Base-by-base conservation (phyloP, 2,329 filamentous ascomycete species). In the Colletotrichum sojae region DNA sequence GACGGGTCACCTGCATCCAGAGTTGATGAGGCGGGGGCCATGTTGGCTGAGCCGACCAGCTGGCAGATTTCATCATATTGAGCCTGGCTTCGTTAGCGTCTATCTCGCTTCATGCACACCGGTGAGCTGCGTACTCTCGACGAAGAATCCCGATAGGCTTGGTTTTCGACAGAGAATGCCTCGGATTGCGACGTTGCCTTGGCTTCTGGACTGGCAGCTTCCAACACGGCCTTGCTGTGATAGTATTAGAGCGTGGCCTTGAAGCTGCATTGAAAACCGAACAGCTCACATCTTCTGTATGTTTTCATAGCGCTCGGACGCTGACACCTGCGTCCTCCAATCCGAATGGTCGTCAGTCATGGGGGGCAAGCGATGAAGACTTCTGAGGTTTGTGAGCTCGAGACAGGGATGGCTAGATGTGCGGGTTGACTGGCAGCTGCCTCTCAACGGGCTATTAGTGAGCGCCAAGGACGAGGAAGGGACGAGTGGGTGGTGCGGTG, bases 221-320 rank as follows among this genome's bases (percentile, higher is more conserved):
- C 67, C 9, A 72, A 20, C 10, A 69, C 67, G 5, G 52, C 46
- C 22, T 72, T 71, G 53, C 70, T 72, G 36, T 12, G 4, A 31
- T 2, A 6, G 5, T 39, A n/a, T 52, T 16, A 48, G 6, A 58
- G 46, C 36, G 45, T 8, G 13, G 20, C 12, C 20, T 20, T 22
- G 20, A 15, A 40, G 20, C 22, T 46, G 36, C 51, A 4, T 18
- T 13, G 12, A 2, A 10, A 25, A 4, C 6, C 8, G 9, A 20
- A n/a, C n/a, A 36, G 18, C 89, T 82, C 78, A 91, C 89, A 92
- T 83, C 67, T 82, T 86, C 72, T 91, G 85, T 58, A 93, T 89
- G 67, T 85, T 87, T 63, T 87, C 85, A 77, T 91, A 89, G 64
- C 91, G 84, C 61, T 90, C 86, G 13, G 86, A 83, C 43, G 89